Percentiles rank a stretch among this genome's conserved stretches.
Conservation (phyloP, 441 rosid genomes). For the Pelargonium myrrhifolium region DNA sequence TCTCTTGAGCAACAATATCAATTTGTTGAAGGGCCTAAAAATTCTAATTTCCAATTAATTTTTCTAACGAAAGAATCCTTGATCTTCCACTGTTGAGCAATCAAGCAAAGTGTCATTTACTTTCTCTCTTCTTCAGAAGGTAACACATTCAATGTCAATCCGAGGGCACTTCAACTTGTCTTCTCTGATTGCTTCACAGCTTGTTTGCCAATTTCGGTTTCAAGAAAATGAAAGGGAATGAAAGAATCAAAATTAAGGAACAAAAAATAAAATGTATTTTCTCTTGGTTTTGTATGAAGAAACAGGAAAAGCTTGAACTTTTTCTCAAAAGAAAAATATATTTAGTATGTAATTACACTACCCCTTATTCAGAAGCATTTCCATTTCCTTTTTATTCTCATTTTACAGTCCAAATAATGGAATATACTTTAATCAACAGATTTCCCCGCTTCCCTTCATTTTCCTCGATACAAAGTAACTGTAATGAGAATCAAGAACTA, state of each 20-base stretch:
- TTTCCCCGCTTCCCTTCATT: neutral
- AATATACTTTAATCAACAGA: neutral
- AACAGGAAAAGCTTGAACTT: neutral
- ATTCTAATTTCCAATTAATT: neutral
- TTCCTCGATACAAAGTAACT: neutral
- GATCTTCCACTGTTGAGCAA: neutral
- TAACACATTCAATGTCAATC: neutral
- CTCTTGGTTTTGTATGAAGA: neutral
- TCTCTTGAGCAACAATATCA: conserved; percentile 1
- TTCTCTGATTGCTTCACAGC: neutral
- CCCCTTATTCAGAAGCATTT: neutral
- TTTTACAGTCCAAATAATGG: neutral
- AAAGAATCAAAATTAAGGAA: neutral
- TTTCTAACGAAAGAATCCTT: neutral
- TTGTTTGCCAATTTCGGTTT: neutral
- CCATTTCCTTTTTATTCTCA: neutral
- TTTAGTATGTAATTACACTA: neutral
- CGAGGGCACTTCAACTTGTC: conserved; percentile 1
- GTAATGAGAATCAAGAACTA: neutral
- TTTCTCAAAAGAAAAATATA: neutral
- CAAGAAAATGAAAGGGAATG: neutral
- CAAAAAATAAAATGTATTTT: neutral
- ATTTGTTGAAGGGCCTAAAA: neutral
- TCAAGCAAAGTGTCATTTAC: neutral
- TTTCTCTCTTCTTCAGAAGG: neutral